Evolutionary conservation across 768 basidiomycete species (phyloP), one percentile per base, ranked within the genome.

Genomic region (Coprinopsis strossmayeri): DNA sequence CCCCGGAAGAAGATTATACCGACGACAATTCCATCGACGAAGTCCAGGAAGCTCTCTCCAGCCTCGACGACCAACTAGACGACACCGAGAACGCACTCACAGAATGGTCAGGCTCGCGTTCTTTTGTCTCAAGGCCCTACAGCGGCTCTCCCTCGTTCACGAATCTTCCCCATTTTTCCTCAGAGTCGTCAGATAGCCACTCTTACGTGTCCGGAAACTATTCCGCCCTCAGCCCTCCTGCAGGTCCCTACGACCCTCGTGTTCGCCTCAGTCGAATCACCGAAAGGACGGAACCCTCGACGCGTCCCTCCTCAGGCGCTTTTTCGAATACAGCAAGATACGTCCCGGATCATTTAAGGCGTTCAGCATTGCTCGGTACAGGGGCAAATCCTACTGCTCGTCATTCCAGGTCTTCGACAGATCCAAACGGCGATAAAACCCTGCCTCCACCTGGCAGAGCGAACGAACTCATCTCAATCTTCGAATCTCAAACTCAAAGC

Each of bases 391-490:
- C 68, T 74, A 1, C 66, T 66, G 0, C 57, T 64, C 46, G 52
- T 15, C 83, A 86, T 58, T 68, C 68, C 7, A 76, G 84, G 27
- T 68, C 80, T 15, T 70, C 72, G 1, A 84, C 84, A 0, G 85
- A 87, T 41, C 70, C 82, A 1, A 66, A 63, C 9, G 61, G 70
- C 11, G 75, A 72, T 44, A 65, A 67, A 7, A 72, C 64, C 23
- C 61, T 69, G 34, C 73, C 71, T 41, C 78, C 74, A 38, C 78
- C 78, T 1, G 70, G 81, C 28, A 78, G 84, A 13, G 73, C 85
- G 0, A 83, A 73, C 12, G 81, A 86, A 47, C 74, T 91, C 42
- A 84, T 86, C 32, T 86, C 87, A 0, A 78, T 83, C 24, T 91
- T 89, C 51, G 88, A 70, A 49, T 68, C 75, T 5, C 67, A 62